Base-by-base conservation (phyloP, 805 yeast species). In the Isabelozyma gotoi region DNA sequence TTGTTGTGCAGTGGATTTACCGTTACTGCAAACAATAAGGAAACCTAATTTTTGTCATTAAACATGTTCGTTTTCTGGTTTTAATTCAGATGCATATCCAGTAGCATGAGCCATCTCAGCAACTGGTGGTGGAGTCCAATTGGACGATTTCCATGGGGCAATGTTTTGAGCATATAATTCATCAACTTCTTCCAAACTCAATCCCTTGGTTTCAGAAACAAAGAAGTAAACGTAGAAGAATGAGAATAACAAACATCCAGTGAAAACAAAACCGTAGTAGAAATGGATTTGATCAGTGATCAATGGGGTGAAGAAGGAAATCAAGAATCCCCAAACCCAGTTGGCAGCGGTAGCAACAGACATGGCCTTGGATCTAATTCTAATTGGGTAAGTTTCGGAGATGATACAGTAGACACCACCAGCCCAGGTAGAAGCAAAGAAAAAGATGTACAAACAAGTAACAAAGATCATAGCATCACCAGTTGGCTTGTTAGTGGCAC, bases 111-210 rank as follows among this genome's bases (percentile, higher is more conserved):
- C 68, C 71, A 66, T 66, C n/a, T 46, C 50, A 14, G 59, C 67
- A 14, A 49, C 49, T 12, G 67, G 43, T 14, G 79, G 69, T 53
- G 85, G 85, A 40, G 71, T 72, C 81, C 80, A 84, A 41, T 51
- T 53, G 19, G 70, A 40, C 11, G 84, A 59, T 50, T 67, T 65
- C 71, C 71, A 69, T 35, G 75, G 65, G 15, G 51, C 47, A 41
- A 67, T 47, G 43, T 57, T 60, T 43, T 63, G 64, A 42, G 71
- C 71, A 56, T 82, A 84, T 73, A 83, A 69, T 57, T 77, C 81
- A 61, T 87, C 90, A 50, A 87, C 88, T 66, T 87, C 89, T 68
- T 88, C 96, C 62, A 88, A 77, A 34, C 87, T 76, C 54, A 87
- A 76, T 47, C 95, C 95, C 68, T 80, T 82, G 43, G 96, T 88